These are phyloP conservation scores for Cenchrus fungigraminus DNA, from an alignment of 176 grass and related monocot genomes.

Conservation along the genomic window DNA sequence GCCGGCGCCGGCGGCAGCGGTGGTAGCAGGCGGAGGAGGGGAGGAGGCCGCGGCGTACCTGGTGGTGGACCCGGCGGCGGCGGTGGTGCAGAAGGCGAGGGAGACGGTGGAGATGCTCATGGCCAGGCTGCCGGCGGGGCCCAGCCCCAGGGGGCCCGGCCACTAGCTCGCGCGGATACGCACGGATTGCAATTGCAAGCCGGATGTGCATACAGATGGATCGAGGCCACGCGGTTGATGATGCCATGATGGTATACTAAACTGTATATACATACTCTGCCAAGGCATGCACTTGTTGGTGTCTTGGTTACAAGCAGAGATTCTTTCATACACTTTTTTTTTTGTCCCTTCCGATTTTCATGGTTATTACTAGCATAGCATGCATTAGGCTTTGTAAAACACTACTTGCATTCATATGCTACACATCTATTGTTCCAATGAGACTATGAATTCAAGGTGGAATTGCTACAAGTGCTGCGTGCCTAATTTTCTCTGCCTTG, in stretches of 20 bases:
- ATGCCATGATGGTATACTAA: no score
- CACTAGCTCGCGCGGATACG: conserved; percentile 42
- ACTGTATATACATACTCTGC: no score
- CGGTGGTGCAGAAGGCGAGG: conserved; percentile 31
- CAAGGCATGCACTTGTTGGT: no score
- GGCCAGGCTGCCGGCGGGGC: conserved; percentile 65
- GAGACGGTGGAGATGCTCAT: conserved; percentile 59
- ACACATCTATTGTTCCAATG: not conserved
- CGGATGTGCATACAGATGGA: no score
- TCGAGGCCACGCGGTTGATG: no score
- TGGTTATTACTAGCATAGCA: no score
- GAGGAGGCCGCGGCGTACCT: not conserved
- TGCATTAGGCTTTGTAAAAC: not conserved
- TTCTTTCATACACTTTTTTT: no score
- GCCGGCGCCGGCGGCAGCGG: no score
- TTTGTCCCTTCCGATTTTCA: no score
- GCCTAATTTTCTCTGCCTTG: not conserved
- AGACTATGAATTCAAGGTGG: not conserved
- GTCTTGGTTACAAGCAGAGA: no score
- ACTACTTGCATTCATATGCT: not conserved
- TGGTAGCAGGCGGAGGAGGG: not conserved
- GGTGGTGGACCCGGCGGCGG: conserved; percentile 8
- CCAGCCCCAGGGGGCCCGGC: conserved; percentile 65
- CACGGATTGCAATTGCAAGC: no score
- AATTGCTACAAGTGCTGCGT: not conserved